Conservation (phyloP, 345 rosid species). For the Eucalyptus marginata region DNA sequence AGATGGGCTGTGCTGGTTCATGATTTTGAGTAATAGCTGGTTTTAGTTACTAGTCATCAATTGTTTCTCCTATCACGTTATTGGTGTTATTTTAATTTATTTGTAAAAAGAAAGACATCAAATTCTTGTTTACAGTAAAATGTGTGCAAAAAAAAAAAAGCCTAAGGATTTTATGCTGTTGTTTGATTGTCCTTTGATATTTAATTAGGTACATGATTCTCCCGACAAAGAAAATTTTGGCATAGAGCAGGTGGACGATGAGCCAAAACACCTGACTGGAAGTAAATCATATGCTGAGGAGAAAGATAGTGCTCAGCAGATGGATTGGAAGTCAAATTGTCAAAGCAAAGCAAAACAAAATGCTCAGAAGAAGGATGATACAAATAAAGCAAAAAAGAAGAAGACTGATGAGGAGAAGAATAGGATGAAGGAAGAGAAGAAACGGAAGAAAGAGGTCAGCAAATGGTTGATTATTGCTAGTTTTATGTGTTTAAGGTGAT, state of each 20-base stretch:
- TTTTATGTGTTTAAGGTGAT: not conserved
- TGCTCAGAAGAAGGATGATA: slow-evolving; percentile 10
- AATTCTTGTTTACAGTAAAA: not conserved
- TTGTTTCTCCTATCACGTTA: not conserved
- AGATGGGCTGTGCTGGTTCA: not conserved
- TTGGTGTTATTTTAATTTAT: not conserved
- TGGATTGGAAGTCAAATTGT: not conserved
- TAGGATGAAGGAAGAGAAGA: slow-evolving; percentile 59
- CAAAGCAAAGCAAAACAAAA: not conserved
- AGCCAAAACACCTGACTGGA: slow-evolving; percentile 1
- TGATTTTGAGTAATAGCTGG: not conserved
- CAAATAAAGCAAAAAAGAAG: slow-evolving; percentile 33
- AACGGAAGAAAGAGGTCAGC: slow-evolving; percentile 61
- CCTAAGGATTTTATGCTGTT: not conserved
- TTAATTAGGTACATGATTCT: slow-evolving; percentile 37
- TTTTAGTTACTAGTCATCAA: not conserved
- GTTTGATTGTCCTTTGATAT: not conserved
- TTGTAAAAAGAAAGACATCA: not conserved
- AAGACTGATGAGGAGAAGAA: slow-evolving; percentile 40
- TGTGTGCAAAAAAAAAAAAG: not conserved
- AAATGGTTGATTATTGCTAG: not conserved
- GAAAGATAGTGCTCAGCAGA: slow-evolving; percentile 15
- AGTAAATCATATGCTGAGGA: slow-evolving; percentile 1
- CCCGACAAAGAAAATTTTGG: slow-evolving; percentile 41
- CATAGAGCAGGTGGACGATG: slow-evolving; percentile 17